Percentiles rank a stretch among this genome's conserved stretches.
Evolutionary conservation across 257 asterid species (phyloP).

Genomic region (Solanum peruvianum): DNA sequence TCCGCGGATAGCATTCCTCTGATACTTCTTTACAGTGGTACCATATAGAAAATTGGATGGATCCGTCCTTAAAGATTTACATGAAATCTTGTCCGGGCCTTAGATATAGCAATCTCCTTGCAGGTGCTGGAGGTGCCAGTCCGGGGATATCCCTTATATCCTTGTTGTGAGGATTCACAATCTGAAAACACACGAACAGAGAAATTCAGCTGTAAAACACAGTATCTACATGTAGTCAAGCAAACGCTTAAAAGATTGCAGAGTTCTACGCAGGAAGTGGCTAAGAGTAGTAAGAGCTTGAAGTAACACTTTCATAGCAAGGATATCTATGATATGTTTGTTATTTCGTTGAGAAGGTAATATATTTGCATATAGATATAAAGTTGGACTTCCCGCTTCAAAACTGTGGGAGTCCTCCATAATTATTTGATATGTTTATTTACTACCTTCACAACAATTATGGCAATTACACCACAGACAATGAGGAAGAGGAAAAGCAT

Average conservation of each 20-base stretch:
- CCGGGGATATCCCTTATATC: conserved; percentile 88
- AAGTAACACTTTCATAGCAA: neutral
- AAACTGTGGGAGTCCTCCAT: neutral
- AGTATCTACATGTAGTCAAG: neutral
- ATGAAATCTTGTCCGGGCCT: conserved; percentile 19
- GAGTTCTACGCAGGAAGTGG: neutral
- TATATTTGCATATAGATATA: neutral
- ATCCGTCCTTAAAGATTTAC: conserved; percentile 3
- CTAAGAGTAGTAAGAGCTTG: neutral
- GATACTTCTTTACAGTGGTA: neutral
- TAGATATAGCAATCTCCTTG: conserved; percentile 68
- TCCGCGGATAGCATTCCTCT: neutral
- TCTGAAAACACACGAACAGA: conserved; percentile 18
- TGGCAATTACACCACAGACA: conserved; percentile 83
- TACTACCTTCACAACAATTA: conserved; percentile 75
- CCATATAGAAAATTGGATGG: neutral
- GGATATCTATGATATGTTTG: neutral
- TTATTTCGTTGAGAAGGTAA: neutral
- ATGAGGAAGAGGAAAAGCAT: conserved; percentile 81
- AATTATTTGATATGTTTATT: neutral
- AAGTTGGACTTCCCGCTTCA: neutral
- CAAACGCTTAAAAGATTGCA: neutral
- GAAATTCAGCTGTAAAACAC: neutral
- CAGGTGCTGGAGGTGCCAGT: conserved; percentile 92
- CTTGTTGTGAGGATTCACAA: conserved; percentile 82